Conservation (phyloP, 2,329 filamentous ascomycete species). For the Pseudocercospora vitis region DNA sequence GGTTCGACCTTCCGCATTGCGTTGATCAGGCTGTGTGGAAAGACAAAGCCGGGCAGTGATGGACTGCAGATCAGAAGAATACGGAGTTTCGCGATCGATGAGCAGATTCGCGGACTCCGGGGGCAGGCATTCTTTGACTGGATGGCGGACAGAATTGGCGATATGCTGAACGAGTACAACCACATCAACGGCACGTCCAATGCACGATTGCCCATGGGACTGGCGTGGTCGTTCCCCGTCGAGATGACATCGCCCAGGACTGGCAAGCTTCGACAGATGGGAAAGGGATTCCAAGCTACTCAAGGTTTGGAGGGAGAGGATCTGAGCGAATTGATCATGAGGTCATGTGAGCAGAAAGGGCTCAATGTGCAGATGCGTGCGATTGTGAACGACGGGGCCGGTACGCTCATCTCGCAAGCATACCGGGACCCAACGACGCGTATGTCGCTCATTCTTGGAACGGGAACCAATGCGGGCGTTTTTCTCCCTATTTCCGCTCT, state of each 20-base stretch:
- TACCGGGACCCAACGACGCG: constrained; percentile 61
- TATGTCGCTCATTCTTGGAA: constrained; percentile 64
- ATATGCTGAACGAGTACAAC: constrained; percentile 51
- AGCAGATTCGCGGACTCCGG: constrained; percentile 54
- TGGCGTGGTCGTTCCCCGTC: constrained; percentile 67
- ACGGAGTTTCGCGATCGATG: constrained; percentile 57
- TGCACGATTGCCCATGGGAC: constrained; percentile 55
- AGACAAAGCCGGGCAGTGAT: constrained; percentile 29
- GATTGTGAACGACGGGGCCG: constrained; percentile 64
- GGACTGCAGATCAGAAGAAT: constrained; percentile 58
- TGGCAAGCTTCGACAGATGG: constrained; percentile 61
- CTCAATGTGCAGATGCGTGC: constrained; percentile 61
- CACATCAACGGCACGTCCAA: constrained; percentile 36
- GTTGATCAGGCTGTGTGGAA: constrained; percentile 56
- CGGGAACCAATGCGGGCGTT: constrained; percentile 64
- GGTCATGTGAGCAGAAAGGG: constrained; percentile 54
- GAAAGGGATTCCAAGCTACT: constrained; percentile 64
- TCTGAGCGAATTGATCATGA: constrained; percentile 59
- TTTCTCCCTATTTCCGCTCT: constrained; percentile 59
- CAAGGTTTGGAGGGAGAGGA: constrained; percentile 61
- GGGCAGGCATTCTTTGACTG: constrained; percentile 64
- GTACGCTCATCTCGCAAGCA: constrained; percentile 61
- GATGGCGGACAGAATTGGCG: constrained; percentile 62
- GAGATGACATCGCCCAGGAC: constrained; percentile 62
- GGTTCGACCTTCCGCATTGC: constrained; percentile 67